Conservation (phyloP, 768 basidiomycete species). For the Phaffia australis region DNA sequence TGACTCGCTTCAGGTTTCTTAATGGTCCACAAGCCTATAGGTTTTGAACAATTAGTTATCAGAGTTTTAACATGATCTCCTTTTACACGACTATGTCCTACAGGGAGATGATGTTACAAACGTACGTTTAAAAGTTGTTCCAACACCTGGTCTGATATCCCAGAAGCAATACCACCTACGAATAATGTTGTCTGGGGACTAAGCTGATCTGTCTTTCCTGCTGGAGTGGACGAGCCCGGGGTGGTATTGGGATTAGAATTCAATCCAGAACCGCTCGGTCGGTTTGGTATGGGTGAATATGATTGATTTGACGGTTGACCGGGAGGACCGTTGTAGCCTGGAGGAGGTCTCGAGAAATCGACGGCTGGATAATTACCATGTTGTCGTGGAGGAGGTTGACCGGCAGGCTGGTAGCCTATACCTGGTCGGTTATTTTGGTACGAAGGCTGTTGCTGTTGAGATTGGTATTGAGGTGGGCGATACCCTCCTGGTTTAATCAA, state of each 20-base stretch:
- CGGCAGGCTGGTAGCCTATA: neutral
- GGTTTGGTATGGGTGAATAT: constrained; percentile 3
- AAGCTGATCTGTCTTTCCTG: neutral
- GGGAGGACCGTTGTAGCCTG: constrained; percentile 24
- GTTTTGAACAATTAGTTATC: neutral
- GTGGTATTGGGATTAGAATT: neutral
- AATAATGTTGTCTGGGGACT: constrained; percentile 52
- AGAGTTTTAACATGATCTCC: neutral
- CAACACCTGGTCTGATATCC: constrained; percentile 71
- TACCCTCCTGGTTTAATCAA: too few species aligned
- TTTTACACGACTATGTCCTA: neutral
- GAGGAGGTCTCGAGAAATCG: constrained; percentile 24
- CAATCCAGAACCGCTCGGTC: neutral
- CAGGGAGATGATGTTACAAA: constrained; percentile 25
- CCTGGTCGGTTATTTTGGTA: too few species aligned
- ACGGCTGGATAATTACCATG: constrained; percentile 13
- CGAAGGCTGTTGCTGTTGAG: too few species aligned
- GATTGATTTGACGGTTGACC: constrained; percentile 5
- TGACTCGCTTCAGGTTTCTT: constrained; percentile 80
- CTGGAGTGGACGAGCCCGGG: neutral
- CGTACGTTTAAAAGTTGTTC: constrained; percentile 66
- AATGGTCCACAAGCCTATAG: constrained; percentile 76
- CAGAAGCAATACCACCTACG: constrained; percentile 89
- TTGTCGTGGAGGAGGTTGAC: constrained; percentile 9
- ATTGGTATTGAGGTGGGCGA: too few species aligned